Evolutionary conservation across 345 rosid species (phyloP), one percentile per base, ranked within the genome.

Genomic region (Cardamine occulta): DNA sequence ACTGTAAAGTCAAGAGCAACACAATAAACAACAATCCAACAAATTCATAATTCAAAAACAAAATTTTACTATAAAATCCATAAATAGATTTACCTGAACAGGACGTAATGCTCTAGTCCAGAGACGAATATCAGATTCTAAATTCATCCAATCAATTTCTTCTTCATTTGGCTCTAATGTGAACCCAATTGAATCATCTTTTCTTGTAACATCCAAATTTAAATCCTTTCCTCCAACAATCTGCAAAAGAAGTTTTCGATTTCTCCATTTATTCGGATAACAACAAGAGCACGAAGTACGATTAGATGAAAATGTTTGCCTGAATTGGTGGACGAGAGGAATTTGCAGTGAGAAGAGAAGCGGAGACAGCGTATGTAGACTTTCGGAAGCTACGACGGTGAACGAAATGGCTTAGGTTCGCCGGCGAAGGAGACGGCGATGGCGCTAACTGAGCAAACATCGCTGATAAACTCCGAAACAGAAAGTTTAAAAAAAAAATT

Each of bases 71-170:
- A 28, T 4, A 12, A 0, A 60, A 56, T 48, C 6, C 18, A 32
- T 51, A 14, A 45, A 44, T 23, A 12, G 52, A 31, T 63, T 35
- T 42, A 91, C 98, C 89, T 91, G 97, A 79, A 91, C 86, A 31
- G 95, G 97, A 51, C 97, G 96, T 62, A 93, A 74, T 2, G 79
- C 74, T 68, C 81, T 83, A 49, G 91, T 86, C 97, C 97, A 93
- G 21, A 81, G 80, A 65, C 62, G 66, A 85, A 93, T 91, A 74
- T 91, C 96, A 65, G 91, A 79, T 73, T 93, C 96, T 34, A 93
- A 77, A 75, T 83, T 87, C 72, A 47, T 78, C 97, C 96, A 91
- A 80, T 91, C 90, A 31, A 64, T 63, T 56, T 87, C 96, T 52
- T 74, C 86, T 35, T 56, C 78, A 18, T 66, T 58, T 51, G 71